Conservation (phyloP, 1,139 yeast species). For the Torulaspora pretoriensis region DNA sequence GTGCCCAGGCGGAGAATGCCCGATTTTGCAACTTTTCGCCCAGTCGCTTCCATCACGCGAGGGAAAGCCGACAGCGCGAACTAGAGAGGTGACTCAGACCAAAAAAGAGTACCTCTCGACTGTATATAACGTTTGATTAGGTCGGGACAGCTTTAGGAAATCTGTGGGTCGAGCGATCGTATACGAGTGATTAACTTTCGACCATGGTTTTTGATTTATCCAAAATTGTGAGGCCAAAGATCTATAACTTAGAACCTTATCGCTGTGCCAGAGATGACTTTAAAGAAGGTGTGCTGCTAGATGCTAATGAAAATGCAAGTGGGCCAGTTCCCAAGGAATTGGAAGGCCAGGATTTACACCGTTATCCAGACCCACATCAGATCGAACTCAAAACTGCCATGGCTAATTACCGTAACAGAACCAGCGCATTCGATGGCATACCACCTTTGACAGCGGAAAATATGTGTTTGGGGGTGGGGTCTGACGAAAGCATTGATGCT, state of each 20-base stretch:
- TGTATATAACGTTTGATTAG: neutral
- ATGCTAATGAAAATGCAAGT: slow-evolving; percentile 93
- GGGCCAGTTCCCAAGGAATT: slow-evolving; percentile 66
- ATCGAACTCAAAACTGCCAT: slow-evolving; percentile 67
- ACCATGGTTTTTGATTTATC: slow-evolving; percentile 30
- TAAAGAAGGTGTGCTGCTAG: slow-evolving; percentile 78
- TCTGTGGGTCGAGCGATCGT: neutral
- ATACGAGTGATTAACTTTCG: neutral
- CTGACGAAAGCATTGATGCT: slow-evolving; percentile 93
- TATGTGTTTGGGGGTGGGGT: slow-evolving; percentile 91
- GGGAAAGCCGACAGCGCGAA: slow-evolving; percentile 1
- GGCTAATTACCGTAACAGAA: slow-evolving; percentile 63
- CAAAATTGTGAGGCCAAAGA: slow-evolving; percentile 73
- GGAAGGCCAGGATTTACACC: slow-evolving; percentile 58
- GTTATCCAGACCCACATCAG: slow-evolving; percentile 98
- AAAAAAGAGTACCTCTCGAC: neutral
- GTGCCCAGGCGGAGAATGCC: slow-evolving; percentile 24
- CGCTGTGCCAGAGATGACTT: slow-evolving; percentile 95
- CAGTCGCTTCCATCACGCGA: slow-evolving; percentile 2
- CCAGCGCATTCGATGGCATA: slow-evolving; percentile 34
- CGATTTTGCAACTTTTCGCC: slow-evolving; percentile 16
- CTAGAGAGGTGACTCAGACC: neutral
- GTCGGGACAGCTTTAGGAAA: neutral
- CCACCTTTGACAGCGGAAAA: slow-evolving; percentile 55
- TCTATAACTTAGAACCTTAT: slow-evolving; percentile 76